phyloP scores from a whole-genome alignment of 768 basidiomycete genomes.

The Tylopilus sp. region DNA sequence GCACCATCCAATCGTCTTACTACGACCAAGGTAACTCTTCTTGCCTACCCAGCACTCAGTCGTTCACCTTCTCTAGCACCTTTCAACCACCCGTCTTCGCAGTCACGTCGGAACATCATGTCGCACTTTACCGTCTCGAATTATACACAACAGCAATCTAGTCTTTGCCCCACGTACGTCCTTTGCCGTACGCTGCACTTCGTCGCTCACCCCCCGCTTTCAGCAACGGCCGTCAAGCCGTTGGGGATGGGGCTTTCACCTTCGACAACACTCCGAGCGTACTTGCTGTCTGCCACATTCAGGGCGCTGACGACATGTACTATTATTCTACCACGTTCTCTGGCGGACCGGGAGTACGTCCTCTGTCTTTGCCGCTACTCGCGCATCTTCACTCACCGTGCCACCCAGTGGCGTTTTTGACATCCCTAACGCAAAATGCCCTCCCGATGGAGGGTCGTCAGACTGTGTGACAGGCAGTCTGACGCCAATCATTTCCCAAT shows the following conservation, averaged over 20 bases:
- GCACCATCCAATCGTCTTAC: conserved; percentile 1
- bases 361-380: neutral
- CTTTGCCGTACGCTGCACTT: conserved; percentile 16
- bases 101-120: conserved; percentile 86
- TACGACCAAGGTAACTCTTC: conserved; percentile 2
- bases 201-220: conserved; percentile 14
- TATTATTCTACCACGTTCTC: conserved; percentile 93
- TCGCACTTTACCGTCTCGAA: conserved; percentile 70
- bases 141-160: conserved; percentile 76
- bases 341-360: conserved; percentile 83
- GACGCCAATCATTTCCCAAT: conserved; percentile 58
- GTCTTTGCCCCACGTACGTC: conserved; percentile 88
- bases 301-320: conserved; percentile 79
- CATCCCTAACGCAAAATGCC: conserved; percentile 87
- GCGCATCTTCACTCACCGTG: conserved; percentile 5
- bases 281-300: conserved; percentile 81
- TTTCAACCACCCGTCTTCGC: conserved; percentile 3
- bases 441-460: conserved; percentile 93
- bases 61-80: conserved; percentile 6
- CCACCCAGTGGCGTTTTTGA: conserved; percentile 88
- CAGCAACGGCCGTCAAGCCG: conserved; percentile 94
- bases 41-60: neutral
- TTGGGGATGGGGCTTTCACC: conserved; percentile 93
- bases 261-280: conserved; percentile 76
- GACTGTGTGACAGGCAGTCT: conserved; percentile 92